Percentiles rank a stretch among this genome's conserved stretches.
Evolutionary conservation across 257 asterid species (phyloP).

Genomic region (Salvia splendens): DNA sequence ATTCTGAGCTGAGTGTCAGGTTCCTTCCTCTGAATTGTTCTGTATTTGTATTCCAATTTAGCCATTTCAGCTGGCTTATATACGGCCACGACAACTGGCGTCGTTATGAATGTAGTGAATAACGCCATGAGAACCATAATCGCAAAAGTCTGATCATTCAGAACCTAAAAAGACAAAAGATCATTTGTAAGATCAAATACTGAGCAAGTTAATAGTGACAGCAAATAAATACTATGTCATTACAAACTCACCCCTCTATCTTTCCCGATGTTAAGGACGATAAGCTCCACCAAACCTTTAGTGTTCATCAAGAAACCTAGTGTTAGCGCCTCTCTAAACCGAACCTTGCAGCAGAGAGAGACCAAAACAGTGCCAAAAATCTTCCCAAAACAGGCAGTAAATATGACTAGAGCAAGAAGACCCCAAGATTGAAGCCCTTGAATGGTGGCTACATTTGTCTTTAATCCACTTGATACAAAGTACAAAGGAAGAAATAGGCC

Average conservation of each 20-base stretch:
- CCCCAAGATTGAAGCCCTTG: slow-evolving; percentile 72
- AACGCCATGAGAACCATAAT: slow-evolving; percentile 79
- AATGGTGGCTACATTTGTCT: slow-evolving; percentile 62
- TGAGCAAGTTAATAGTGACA: neutral
- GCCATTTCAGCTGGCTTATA: slow-evolving; percentile 61
- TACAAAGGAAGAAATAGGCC: slow-evolving; percentile 68
- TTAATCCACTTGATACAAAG: slow-evolving; percentile 67
- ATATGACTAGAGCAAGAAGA: slow-evolving; percentile 58
- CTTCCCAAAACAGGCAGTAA: slow-evolving; percentile 62
- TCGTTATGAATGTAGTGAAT: slow-evolving; percentile 75
- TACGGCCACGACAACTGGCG: slow-evolving; percentile 56
- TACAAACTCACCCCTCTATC: slow-evolving; percentile 56
- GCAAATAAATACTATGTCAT: neutral
- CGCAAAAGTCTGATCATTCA: slow-evolving; percentile 76
- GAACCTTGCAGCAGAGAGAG: slow-evolving; percentile 46
- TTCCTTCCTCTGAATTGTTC: slow-evolving; percentile 60
- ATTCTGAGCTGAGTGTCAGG: slow-evolving; percentile 50
- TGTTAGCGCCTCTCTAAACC: slow-evolving; percentile 52
- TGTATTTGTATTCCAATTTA: slow-evolving; percentile 45
- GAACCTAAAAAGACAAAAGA: slow-evolving; percentile 46
- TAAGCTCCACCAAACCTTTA: slow-evolving; percentile 71
- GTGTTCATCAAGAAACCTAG: slow-evolving; percentile 71
- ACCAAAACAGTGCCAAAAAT: slow-evolving; percentile 53
- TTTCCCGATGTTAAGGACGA: slow-evolving; percentile 63
- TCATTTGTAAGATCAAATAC: slow-evolving; percentile 2